Percentiles rank a stretch among this genome's conserved stretches.
phyloP scores from a whole-genome alignment of 768 basidiomycete genomes.

The Termitomyces sp. region DNA sequence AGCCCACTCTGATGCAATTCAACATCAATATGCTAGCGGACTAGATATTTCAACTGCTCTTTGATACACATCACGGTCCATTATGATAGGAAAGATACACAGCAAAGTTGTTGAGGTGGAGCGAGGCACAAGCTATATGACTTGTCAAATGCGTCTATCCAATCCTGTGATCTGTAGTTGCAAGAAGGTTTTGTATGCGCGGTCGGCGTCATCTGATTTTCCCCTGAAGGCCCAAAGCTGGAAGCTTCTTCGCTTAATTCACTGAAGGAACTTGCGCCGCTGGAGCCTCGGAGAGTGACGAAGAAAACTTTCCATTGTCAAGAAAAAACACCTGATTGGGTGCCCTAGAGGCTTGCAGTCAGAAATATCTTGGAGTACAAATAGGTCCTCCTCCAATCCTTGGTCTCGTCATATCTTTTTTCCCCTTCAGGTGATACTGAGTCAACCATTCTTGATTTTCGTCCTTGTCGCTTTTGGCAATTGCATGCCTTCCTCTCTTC shows the following conservation, averaged over 20 bases:
- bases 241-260: background rate
- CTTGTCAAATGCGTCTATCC: background rate
- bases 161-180: background rate
- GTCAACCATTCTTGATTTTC: background rate
- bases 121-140: background rate
- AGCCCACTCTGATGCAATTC: background rate
- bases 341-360: background rate
- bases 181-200: background rate
- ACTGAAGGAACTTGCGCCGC: background rate
- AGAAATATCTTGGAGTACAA: background rate
- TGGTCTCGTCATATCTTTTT: conserved; percentile 50
- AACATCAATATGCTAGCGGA: no score
- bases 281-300: background rate
- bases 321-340: background rate
- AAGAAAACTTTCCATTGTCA: background rate
- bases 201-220: background rate
- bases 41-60: no score
- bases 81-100: background rate
- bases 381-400: background rate
- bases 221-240: background rate
- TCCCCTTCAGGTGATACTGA: background rate
- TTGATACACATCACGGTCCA: no score
- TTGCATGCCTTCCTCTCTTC: conserved; percentile 17
- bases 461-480: background rate
- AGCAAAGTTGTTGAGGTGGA: background rate